These are phyloP conservation scores for Cytospora piceicola DNA, from an alignment of 2,329 filamentous ascomycete genomes.

Conservation along the genomic window DNA sequence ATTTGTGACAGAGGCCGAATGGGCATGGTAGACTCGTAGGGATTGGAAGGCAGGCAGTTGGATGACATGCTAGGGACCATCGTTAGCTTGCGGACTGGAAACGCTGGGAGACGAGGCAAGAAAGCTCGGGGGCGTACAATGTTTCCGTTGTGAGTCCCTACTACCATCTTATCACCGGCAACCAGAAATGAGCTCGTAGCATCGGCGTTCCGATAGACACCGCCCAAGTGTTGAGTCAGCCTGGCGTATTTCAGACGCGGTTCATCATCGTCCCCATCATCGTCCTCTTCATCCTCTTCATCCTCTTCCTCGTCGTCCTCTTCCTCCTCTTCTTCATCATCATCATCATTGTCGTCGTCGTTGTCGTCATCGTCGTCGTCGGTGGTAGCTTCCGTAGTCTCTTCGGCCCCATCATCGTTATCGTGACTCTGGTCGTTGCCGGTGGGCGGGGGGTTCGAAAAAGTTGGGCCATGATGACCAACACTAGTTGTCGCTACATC, in stretches of 20 bases:
- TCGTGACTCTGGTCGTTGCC: not conserved
- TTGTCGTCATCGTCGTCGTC: slow-evolving; percentile 42
- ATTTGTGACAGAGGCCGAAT: slow-evolving; percentile 86
- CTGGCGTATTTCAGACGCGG: slow-evolving; percentile 92
- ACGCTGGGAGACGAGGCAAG: not conserved
- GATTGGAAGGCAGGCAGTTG: slow-evolving; percentile 81
- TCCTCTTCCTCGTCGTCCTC: slow-evolving; percentile 54
- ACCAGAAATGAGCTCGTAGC: slow-evolving; percentile 90
- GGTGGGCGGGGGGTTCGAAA: not conserved
- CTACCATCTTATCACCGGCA: slow-evolving; percentile 94
- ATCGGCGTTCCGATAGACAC: slow-evolving; percentile 92
- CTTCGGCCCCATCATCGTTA: not conserved
- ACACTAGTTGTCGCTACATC: not conserved
- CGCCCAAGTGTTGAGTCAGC: slow-evolving; percentile 76
- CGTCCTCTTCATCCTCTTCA: slow-evolving; percentile 69
- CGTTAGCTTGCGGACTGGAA: slow-evolving; percentile 36
- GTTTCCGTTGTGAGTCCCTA: slow-evolving; percentile 95
- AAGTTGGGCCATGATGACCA: not conserved
- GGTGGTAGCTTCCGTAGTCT: slow-evolving; percentile 20
- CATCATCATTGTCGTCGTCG: slow-evolving; percentile 46
- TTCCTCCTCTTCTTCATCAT: slow-evolving; percentile 49
- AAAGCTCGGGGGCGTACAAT: slow-evolving; percentile 65
- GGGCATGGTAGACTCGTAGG: slow-evolving; percentile 86
- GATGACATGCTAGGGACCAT: slow-evolving; percentile 71
- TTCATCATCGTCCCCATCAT: slow-evolving; percentile 89